phyloP scores from a whole-genome alignment of 2,329 filamentous ascomycete species.

The Rhytidhysteron rufulum region DNA sequence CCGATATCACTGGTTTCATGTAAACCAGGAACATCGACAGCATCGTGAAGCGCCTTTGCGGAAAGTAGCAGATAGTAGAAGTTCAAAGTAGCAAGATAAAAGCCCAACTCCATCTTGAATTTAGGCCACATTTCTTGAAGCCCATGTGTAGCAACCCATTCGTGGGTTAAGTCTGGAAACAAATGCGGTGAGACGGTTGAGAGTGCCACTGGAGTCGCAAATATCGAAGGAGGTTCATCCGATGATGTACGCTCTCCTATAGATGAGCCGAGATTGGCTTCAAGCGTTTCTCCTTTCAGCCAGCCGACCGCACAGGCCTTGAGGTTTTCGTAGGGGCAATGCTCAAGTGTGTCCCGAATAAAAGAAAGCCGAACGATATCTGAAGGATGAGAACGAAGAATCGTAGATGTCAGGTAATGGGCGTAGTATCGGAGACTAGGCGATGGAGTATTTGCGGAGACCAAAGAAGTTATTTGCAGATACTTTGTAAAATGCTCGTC shows the following conservation, averaged over 20 bases:
- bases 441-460: slow-evolving; percentile 47
- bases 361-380: slow-evolving; percentile 50
- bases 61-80: slow-evolving; percentile 56
- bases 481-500: slow-evolving; percentile 53
- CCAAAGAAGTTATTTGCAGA: slow-evolving; percentile 45
- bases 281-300: slow-evolving; percentile 58
- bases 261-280: slow-evolving; percentile 33
- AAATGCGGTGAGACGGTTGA: slow-evolving; percentile 49
- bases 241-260: slow-evolving; percentile 7
- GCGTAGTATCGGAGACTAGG: slow-evolving; percentile 47
- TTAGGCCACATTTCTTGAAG: slow-evolving; percentile 37
- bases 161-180: slow-evolving; percentile 47
- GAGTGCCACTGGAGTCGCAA: slow-evolving; percentile 46
- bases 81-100: slow-evolving; percentile 55
- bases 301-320: slow-evolving; percentile 57
- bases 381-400: slow-evolving; percentile 52
- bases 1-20: slow-evolving; percentile 39
- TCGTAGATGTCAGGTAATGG: slow-evolving; percentile 46
- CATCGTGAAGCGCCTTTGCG: slow-evolving; percentile 45
- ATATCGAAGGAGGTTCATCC: slow-evolving; percentile 32
- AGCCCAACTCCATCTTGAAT: slow-evolving; percentile 50
- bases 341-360: slow-evolving; percentile 53
- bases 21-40: slow-evolving; percentile 45
- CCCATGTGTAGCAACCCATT: slow-evolving; percentile 30
- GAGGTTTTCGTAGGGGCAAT: slow-evolving; percentile 51